These are phyloP conservation scores for Crassisporium funariophilum DNA, from an alignment of 768 basidiomycete species.

Conservation along the genomic window DNA sequence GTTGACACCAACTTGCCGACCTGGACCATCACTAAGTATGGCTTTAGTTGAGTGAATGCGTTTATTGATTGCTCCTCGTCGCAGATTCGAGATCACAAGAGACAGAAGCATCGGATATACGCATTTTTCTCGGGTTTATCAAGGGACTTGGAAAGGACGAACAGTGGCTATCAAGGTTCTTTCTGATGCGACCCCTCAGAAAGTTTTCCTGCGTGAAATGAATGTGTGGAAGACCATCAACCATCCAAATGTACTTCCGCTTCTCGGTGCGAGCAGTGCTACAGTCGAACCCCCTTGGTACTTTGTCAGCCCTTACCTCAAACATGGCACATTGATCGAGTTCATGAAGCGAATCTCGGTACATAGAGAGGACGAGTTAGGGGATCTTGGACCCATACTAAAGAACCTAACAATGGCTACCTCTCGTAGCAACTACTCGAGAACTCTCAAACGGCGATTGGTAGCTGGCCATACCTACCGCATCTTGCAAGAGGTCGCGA, in stretches of 20 bases:
- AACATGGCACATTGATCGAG: constrained; percentile 60
- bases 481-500: constrained; percentile 73
- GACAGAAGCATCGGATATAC: constrained; percentile 65
- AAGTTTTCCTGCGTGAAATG: constrained; percentile 68
- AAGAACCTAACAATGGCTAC: constrained; percentile 19
- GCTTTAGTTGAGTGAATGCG: constrained; percentile 1
- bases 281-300: constrained; percentile 70
- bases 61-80: background rate
- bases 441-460: constrained; percentile 12
- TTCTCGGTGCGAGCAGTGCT: constrained; percentile 75
- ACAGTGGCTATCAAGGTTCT: constrained; percentile 72
- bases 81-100: constrained; percentile 30
- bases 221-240: constrained; percentile 66
- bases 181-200: constrained; percentile 55
- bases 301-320: constrained; percentile 71
- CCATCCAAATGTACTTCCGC: constrained; percentile 67
- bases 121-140: constrained; percentile 73
- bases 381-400: constrained; percentile 14
- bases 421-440: constrained; percentile 20
- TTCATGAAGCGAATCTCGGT: constrained; percentile 47
- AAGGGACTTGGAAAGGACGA: constrained; percentile 65
- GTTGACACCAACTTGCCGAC: constrained; percentile 47
- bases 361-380: constrained; percentile 18
- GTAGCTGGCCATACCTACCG: constrained; percentile 51
- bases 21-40: constrained; percentile 73